Percentiles rank a stretch among this genome's conserved stretches.
These are phyloP conservation scores for Collybia mongolica DNA, from an alignment of 768 basidiomycete genomes.

Conservation along the genomic window DNA sequence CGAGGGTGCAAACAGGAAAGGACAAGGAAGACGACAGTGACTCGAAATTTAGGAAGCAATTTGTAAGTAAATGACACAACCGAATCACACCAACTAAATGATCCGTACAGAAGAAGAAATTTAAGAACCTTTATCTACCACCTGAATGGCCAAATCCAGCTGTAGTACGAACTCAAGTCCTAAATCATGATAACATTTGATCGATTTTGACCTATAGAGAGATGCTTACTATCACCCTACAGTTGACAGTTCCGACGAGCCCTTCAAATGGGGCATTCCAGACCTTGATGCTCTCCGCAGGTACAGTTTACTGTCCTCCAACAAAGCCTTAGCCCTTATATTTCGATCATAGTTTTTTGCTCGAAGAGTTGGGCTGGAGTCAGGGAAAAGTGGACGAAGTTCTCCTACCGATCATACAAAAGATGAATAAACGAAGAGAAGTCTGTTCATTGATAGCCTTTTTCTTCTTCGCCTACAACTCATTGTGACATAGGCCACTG, in stretches of 20 bases:
- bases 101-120: conserved; percentile 76
- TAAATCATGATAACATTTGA: not conserved
- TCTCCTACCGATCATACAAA: conserved; percentile 88
- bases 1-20: conserved; percentile 84
- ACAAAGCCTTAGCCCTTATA: not conserved
- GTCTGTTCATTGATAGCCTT: conserved; percentile 29
- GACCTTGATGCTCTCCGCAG: conserved; percentile 88
- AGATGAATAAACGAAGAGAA: conserved; percentile 79
- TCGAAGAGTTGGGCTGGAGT: conserved; percentile 79
- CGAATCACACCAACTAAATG: not conserved
- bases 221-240: conserved; percentile 93
- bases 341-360: conserved; percentile 53
- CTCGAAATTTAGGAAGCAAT: conserved; percentile 78
- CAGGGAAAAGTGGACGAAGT: conserved; percentile 85
- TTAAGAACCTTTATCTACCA: conserved; percentile 77
- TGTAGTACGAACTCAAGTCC: conserved; percentile 57
- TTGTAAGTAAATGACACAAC: conserved; percentile 51
- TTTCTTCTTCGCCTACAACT: not conserved
- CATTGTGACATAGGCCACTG: conserved; percentile 45
- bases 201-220: conserved; percentile 43
- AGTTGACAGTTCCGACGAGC: conserved; percentile 88
- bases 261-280: conserved; percentile 97
- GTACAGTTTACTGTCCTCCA: conserved; percentile 39
- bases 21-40: conserved; percentile 74
- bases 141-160: conserved; percentile 90